Evolutionary conservation across 2,329 filamentous ascomycete genomes (phyloP), one percentile per base, ranked within the genome.

Genomic region (Aspergillus carbonarius): DNA sequence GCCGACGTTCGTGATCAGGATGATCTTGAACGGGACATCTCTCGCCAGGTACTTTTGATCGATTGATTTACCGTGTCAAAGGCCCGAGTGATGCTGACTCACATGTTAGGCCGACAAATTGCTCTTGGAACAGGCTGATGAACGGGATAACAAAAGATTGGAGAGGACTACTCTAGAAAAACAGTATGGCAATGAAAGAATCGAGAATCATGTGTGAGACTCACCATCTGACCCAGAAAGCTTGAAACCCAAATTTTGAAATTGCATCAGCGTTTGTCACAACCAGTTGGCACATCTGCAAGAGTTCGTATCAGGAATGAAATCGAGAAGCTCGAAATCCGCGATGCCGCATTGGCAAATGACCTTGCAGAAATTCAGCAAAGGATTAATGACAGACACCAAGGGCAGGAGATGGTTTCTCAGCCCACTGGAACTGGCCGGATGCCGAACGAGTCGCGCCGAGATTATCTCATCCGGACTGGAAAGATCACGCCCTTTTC

Each of bases 401-500:
- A 84, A 58, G 81, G 82, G n/a, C 79, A 79, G 34, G 77, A 79
- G 46, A 78, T 78, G 10, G 74, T 76, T 3, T 75, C 78, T 1
- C 75, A 79, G 32, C 69, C 72, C 13, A 76, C 79, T 54, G 77
- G 80, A 25, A 68, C 75, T 4, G 79, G 77, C 59, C 86, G 85
- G 55, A 76, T 93, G 57, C 87, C 90, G 1, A 90, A 90, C 60
- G 95, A 98, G 78, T 92, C 85, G 23, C 87, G 91, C 60, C 86
- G 93, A 52, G 93, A 96, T 48, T 99, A 90, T 72, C 83, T 99
- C 48, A 95, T 99, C 50, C 87, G 95, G 27, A 99, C 93, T 0
- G 95, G 95, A 61, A 98, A 98, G 77, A 98, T 99, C 66, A 99
- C 95, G 0, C 95, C 95, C 0, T 99, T 99, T 70, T 90, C 92